A percentile compares a stretch with the other conserved stretches of the same genome.
Conservation (phyloP, 1,284 basidiomycete genomes). For the Pseudozyma sp. region DNA sequence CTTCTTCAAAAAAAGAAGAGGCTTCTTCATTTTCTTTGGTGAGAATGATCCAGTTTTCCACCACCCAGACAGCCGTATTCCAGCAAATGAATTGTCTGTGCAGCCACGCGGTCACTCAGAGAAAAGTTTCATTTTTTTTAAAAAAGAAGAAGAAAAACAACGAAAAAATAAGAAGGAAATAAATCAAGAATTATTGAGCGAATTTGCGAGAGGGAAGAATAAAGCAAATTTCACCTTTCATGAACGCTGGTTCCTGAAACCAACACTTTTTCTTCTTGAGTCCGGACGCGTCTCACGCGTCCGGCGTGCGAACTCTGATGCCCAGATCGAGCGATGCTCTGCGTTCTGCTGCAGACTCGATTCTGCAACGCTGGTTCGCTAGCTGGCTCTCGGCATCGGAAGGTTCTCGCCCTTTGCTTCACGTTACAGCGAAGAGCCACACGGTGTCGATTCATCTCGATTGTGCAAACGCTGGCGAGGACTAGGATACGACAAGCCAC, state of each 20-base stretch:
- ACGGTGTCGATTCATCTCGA: too few relatives aligned
- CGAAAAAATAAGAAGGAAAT: too few relatives aligned
- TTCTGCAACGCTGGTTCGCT: too few relatives aligned
- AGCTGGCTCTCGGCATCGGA: too few relatives aligned
- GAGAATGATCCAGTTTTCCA: neutral
- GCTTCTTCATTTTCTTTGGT: too few relatives aligned
- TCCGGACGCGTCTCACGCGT: slow-evolving; percentile 11
- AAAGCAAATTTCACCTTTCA: neutral
- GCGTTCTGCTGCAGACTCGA: neutral
- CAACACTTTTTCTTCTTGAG: slow-evolving; percentile 16
- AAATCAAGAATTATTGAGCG: neutral
- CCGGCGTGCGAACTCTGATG: slow-evolving; percentile 13
- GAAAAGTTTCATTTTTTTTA: neutral
- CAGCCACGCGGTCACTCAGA: slow-evolving; percentile 1
- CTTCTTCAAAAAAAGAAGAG: neutral
- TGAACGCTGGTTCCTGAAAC: slow-evolving; percentile 11
- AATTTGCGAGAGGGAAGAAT: neutral
- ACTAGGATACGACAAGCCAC: too few relatives aligned
- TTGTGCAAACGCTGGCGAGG: too few relatives aligned
- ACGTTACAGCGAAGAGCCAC: too few relatives aligned
- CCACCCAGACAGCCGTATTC: neutral
- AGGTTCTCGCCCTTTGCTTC: too few relatives aligned
- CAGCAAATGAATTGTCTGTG: slow-evolving; percentile 1
- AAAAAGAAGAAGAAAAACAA: neutral
- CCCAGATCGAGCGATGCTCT: slow-evolving; percentile 1